These are phyloP conservation scores for Globisporangium carolinianum DNA, from an alignment of 352 stramenopile genomes.

Conservation along the genomic window DNA sequence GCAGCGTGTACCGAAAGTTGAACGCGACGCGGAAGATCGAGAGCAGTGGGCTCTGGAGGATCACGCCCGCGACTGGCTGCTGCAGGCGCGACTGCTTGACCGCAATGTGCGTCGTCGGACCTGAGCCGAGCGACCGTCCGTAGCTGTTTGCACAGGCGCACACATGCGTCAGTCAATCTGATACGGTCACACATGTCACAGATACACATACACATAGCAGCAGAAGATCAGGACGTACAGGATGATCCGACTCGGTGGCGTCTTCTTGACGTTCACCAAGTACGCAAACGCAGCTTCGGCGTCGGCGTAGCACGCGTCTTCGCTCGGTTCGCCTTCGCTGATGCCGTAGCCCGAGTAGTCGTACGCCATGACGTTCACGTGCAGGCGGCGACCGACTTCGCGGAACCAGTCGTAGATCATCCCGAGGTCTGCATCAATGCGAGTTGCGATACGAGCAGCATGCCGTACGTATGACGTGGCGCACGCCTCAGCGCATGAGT, in stretches of 20 bases:
- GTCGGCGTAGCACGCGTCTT: slow-evolving; percentile 94
- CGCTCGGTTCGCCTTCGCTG: slow-evolving; percentile 86
- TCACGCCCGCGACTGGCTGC: slow-evolving; percentile 91
- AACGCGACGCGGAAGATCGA: slow-evolving; percentile 97
- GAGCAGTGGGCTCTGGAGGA: slow-evolving; percentile 94
- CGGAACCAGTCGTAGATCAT: slow-evolving; percentile 98
- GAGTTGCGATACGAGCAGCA: neutral
- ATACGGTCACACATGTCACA: too few species aligned
- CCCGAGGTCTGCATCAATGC: slow-evolving; percentile 74
- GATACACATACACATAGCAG: too few species aligned
- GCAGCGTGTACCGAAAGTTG: slow-evolving; percentile 97
- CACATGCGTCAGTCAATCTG: slow-evolving; percentile 2
- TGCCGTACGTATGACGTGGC: neutral
- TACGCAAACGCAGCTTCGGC: slow-evolving; percentile 95
- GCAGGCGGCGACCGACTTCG: slow-evolving; percentile 78
- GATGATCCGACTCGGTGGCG: slow-evolving; percentile 91
- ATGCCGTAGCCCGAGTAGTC: slow-evolving; percentile 98
- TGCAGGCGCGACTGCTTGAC: slow-evolving; percentile 87
- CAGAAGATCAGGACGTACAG: slow-evolving; percentile 61
- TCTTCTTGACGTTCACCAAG: slow-evolving; percentile 89
- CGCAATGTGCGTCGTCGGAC: slow-evolving; percentile 95
- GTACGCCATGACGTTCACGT: slow-evolving; percentile 88
- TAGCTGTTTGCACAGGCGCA: slow-evolving; percentile 39
- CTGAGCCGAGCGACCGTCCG: slow-evolving; percentile 87
- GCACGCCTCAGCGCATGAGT: too few species aligned